phyloP scores from a whole-genome alignment of 2,329 filamentous ascomycete species.

The Pezicula carpinea region DNA sequence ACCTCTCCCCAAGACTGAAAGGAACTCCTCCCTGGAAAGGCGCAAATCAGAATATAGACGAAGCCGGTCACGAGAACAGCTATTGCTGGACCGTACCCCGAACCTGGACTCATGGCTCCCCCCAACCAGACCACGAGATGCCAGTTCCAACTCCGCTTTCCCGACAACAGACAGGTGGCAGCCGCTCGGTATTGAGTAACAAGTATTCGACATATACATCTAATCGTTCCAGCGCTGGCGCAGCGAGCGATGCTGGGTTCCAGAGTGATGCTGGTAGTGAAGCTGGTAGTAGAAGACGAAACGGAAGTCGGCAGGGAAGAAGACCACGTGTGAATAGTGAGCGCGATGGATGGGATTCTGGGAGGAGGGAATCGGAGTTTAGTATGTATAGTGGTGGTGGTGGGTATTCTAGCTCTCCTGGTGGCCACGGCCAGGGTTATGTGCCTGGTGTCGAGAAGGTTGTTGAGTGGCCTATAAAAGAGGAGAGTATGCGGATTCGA shows the following conservation, averaged over 20 bases:
- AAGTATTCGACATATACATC: not conserved
- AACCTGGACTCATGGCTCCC: conserved; percentile 17
- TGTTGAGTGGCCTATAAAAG: conserved; percentile 17
- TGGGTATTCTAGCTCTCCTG: conserved; percentile 7
- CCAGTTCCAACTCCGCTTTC: not conserved
- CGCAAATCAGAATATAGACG: conserved; percentile 19
- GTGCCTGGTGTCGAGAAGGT: conserved; percentile 17
- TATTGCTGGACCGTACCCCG: conserved; percentile 28
- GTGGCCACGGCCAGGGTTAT: too few species aligned
- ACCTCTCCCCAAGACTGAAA: conserved; percentile 49
- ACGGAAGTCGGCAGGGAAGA: not conserved
- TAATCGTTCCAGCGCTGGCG: not conserved
- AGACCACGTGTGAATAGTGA: not conserved
- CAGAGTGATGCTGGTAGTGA: conserved; percentile 8
- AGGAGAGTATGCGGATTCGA: conserved; percentile 7
- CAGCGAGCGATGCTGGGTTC: conserved; percentile 3
- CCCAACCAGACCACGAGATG: conserved; percentile 2
- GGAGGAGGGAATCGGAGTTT: too few species aligned
- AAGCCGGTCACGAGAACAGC: conserved; percentile 24
- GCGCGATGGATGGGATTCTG: too few species aligned
- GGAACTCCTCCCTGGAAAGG: conserved; percentile 53
- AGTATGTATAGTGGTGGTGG: not conserved
- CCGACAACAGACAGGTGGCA: not conserved
- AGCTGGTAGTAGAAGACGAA: conserved; percentile 4
- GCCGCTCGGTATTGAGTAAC: not conserved